These are phyloP conservation scores for Vairimorpha ceranae DNA, from an alignment of 371 early-diverging fungal genomes.

Conservation along the genomic window DNA sequence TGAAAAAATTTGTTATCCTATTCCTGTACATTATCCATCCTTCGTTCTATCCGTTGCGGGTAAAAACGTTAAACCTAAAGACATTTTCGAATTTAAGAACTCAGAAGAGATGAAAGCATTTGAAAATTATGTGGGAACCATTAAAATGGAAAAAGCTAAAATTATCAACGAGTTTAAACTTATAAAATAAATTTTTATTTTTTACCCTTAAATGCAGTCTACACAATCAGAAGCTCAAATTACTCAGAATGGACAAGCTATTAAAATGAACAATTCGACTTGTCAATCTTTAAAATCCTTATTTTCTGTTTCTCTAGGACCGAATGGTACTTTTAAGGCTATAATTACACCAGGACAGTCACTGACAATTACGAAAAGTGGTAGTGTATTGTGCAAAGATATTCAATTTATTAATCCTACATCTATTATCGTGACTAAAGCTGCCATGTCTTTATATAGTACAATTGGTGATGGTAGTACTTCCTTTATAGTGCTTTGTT, in stretches of 20 bases:
- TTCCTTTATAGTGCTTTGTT: constrained; percentile 83
- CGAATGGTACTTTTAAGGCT: constrained; percentile 96
- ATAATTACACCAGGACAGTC: constrained; percentile 70
- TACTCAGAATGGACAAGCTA: constrained; percentile 76
- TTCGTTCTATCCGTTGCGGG: constrained; percentile 26
- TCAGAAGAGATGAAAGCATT: constrained; percentile 4
- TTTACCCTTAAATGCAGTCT: constrained; percentile 48
- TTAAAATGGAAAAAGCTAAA: neutral
- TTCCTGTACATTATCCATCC: constrained; percentile 48
- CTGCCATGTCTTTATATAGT: constrained; percentile 92
- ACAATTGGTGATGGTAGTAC: constrained; percentile 97
- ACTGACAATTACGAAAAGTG: constrained; percentile 64
- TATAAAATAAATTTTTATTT: neutral
- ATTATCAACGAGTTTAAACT: constrained; percentile 13
- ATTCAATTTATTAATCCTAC: constrained; percentile 99
- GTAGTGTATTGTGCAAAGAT: constrained; percentile 66
- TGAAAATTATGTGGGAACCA: neutral
- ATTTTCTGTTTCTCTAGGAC: constrained; percentile 87
- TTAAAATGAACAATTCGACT: constrained; percentile 86
- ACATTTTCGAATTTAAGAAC: constrained; percentile 31
- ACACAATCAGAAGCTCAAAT: constrained; percentile 61
- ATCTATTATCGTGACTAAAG: constrained; percentile 93
- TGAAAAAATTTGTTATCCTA: constrained; percentile 38
- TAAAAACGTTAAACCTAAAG: constrained; percentile 2
- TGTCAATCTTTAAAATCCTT: constrained; percentile 87